phyloP scores from a whole-genome alignment of 202 grass and related monocot genomes.

The Thinopyrum obtusiflorum region DNA sequence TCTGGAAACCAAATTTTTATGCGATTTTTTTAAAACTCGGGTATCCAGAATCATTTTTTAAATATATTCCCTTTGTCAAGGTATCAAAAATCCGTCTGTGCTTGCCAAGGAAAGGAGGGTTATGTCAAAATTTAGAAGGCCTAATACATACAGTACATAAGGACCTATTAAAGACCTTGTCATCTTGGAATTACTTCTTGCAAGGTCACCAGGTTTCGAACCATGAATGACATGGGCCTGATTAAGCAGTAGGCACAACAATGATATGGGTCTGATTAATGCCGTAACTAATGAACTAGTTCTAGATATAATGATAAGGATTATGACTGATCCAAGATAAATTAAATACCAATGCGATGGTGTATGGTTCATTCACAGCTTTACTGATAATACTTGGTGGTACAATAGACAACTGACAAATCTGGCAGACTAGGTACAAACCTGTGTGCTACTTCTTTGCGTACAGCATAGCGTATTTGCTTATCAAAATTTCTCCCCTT shows the following conservation, averaged over 20 bases:
- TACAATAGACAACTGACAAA: neutral
- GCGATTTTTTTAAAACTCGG: neutral
- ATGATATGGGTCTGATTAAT: neutral
- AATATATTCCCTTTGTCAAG: neutral
- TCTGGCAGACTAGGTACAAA: slow-evolving; percentile 26
- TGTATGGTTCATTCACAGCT: neutral
- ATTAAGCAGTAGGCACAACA: neutral
- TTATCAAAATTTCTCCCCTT: slow-evolving; percentile 99
- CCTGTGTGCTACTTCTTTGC: slow-evolving; percentile 97
- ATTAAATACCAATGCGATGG: neutral
- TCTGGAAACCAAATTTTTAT: neutral
- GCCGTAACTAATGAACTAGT: neutral
- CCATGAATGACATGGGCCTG: neutral
- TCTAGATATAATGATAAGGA: slow-evolving; percentile 4
- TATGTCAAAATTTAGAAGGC: too few relatives aligned
- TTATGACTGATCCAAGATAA: neutral
- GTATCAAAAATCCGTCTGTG: neutral
- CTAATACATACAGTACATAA: neutral
- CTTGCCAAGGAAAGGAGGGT: too few relatives aligned
- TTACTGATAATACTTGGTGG: neutral
- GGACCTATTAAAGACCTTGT: neutral
- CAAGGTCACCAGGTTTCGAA: neutral
- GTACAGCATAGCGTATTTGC: slow-evolving; percentile 93
- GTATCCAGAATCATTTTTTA: neutral
- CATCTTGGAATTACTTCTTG: neutral